A percentile compares a stretch with the other conserved stretches of the same genome.
phyloP scores from a whole-genome alignment of 768 basidiomycete species.

The Kondoa subrosea region DNA sequence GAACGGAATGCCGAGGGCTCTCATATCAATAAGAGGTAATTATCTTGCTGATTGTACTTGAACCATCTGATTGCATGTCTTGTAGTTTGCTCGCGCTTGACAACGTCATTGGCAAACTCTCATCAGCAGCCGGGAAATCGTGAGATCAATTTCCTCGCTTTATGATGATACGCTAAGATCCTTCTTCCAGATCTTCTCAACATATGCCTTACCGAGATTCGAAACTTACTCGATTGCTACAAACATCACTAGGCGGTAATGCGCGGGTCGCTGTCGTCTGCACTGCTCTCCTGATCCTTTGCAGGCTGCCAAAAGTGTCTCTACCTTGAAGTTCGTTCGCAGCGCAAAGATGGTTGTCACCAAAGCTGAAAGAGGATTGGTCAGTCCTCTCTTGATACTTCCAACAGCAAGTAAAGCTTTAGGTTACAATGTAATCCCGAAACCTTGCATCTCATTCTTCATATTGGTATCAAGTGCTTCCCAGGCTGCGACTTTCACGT shows the following conservation, averaged over 20 bases:
- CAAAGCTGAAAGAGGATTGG: conserved; percentile 29
- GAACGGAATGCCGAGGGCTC: conserved; percentile 85
- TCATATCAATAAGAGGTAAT: conserved; percentile 59
- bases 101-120: conserved; percentile 70
- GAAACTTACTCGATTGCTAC: conserved; percentile 60
- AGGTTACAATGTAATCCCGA: no score
- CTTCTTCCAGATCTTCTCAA: conserved; percentile 40
- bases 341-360: conserved; percentile 71
- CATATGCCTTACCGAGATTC: conserved; percentile 92
- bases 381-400: conserved; percentile 32
- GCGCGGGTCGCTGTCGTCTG: conserved; percentile 92
- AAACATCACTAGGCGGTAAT: conserved; percentile 86
- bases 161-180: conserved; percentile 6
- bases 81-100: conserved; percentile 73
- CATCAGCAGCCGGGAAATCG: conserved; percentile 54
- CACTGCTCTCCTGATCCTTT: conserved; percentile 65
- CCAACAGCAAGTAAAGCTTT: no score
- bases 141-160: conserved; percentile 30
- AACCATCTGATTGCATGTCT: neutral
- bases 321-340: conserved; percentile 77
- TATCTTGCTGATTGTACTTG: neutral
- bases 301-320: conserved; percentile 68
- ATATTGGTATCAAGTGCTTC: no score
- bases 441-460: no score
- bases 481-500: no score